phyloP scores from a whole-genome alignment of 129 eudicot genomes.

The Logfia minima region DNA sequence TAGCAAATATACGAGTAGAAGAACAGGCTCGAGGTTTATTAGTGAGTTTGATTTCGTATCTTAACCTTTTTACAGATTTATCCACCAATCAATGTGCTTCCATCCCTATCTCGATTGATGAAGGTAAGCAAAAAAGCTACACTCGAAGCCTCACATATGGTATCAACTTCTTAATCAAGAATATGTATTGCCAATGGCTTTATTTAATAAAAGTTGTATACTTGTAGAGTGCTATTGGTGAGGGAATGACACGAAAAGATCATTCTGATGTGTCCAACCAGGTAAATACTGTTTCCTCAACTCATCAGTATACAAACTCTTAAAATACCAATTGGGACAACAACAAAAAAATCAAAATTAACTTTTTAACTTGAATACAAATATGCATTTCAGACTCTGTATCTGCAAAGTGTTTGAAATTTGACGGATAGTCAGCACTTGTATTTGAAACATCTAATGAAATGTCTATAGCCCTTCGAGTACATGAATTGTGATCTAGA shows the following conservation, averaged over 20 bases:
- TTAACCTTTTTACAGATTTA: slow-evolving; percentile 53
- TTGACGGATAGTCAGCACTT: background rate
- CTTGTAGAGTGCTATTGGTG: slow-evolving; percentile 98
- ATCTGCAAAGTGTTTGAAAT: background rate
- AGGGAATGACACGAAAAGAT: slow-evolving; percentile 97
- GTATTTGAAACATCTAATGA: background rate
- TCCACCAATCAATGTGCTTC: slow-evolving; percentile 97
- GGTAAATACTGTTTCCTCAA: slow-evolving; percentile 37
- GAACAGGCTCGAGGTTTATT: background rate
- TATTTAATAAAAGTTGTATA: slow-evolving; percentile 7
- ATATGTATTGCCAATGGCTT: background rate
- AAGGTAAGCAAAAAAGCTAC: slow-evolving; percentile 52
- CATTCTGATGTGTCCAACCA: slow-evolving; percentile 98
- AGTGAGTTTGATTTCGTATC: background rate
- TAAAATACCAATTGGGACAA: background rate
- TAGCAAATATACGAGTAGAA: background rate
- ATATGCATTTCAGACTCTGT: background rate
- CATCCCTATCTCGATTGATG: slow-evolving; percentile 94
- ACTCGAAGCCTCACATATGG: background rate
- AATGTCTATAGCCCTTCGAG: background rate
- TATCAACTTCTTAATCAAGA: background rate
- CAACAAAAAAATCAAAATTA: background rate
- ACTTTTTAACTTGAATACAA: background rate
- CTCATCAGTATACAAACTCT: background rate
- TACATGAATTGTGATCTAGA: background rate